Percentiles rank a stretch among this genome's conserved stretches.
phyloP scores from a whole-genome alignment of 768 basidiomycete species.

The Leccinum subgranulosum region DNA sequence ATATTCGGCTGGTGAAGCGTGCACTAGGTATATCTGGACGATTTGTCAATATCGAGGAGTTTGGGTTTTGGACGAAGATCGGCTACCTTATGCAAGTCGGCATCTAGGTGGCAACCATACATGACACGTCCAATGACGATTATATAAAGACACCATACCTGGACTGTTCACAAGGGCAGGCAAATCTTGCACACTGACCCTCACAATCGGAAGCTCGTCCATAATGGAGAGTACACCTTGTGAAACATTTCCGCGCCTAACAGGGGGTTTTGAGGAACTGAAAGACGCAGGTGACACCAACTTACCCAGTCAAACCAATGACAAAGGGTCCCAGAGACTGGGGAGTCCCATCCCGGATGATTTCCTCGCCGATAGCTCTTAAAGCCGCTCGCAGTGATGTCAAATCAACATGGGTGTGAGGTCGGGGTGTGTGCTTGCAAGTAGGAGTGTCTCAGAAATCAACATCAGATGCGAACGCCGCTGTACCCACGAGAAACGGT shows the following conservation, averaged over 20 bases:
- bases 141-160: conserved; percentile 34
- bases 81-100: conserved; percentile 55
- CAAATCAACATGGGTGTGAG: conserved; percentile 67
- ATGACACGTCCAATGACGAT: not conserved
- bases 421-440: conserved; percentile 66
- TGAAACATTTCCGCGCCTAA: conserved; percentile 78
- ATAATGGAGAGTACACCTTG: conserved; percentile 74
- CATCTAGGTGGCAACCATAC: conserved; percentile 35
- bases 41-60: not conserved
- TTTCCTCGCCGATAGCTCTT: conserved; percentile 52
- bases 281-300: not conserved
- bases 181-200: conserved; percentile 55
- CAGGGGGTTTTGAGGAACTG: not conserved
- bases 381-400: conserved; percentile 50
- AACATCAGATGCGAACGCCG: not conserved
- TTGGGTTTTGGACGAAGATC: not conserved
- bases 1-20: conserved; percentile 68
- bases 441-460: not conserved
- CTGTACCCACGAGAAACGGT: conserved; percentile 67
- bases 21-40: conserved; percentile 70
- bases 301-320: conserved; percentile 80
- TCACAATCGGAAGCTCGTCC: conserved; percentile 62
- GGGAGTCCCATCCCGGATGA: conserved; percentile 57
- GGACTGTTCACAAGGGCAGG: conserved; percentile 50
- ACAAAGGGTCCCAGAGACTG: conserved; percentile 71